Percentiles rank a stretch among this genome's conserved stretches.
Conservation (phyloP, 108 stramenopile genomes). For the Cyclotella sp. region DNA sequence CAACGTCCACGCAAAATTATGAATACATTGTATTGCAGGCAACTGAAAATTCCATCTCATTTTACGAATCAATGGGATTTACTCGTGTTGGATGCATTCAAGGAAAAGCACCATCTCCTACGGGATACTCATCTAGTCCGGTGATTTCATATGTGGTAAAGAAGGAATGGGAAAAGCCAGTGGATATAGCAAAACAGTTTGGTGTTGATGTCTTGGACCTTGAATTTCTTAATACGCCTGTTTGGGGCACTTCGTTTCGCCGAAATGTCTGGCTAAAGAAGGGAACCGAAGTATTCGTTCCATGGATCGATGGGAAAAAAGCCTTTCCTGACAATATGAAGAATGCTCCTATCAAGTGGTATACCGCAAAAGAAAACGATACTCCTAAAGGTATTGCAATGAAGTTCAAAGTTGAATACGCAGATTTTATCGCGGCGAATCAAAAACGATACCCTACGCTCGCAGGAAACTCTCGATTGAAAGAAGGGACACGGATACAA, state of each 20-base stretch:
- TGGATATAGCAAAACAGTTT: slow-evolving; percentile 67
- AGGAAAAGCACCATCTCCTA: slow-evolving; percentile 24
- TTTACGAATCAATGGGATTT: slow-evolving; percentile 92
- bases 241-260: slow-evolving; percentile 54
- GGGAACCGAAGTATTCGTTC: slow-evolving; percentile 74
- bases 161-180: slow-evolving; percentile 66
- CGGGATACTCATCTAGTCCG: slow-evolving; percentile 58
- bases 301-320: slow-evolving; percentile 16
- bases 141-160: slow-evolving; percentile 51
- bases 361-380: slow-evolving; percentile 82
- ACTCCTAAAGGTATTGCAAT: slow-evolving; percentile 82
- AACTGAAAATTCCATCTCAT: slow-evolving; percentile 89
- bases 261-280: slow-evolving; percentile 64
- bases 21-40: slow-evolving; percentile 90
- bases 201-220: slow-evolving; percentile 82
- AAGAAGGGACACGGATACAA: slow-evolving; percentile 75
- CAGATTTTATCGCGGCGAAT: slow-evolving; percentile 73
- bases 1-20: slow-evolving; percentile 70
- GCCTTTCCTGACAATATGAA: neutral
- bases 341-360: slow-evolving; percentile 65
- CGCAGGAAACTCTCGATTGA: slow-evolving; percentile 61
- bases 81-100: slow-evolving; percentile 75
- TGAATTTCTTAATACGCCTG: slow-evolving; percentile 74
- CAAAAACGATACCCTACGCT: slow-evolving; percentile 67
- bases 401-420: slow-evolving; percentile 65